Base-by-base conservation (phyloP, 306 rosid species). In the Abrus pulchellus region DNA sequence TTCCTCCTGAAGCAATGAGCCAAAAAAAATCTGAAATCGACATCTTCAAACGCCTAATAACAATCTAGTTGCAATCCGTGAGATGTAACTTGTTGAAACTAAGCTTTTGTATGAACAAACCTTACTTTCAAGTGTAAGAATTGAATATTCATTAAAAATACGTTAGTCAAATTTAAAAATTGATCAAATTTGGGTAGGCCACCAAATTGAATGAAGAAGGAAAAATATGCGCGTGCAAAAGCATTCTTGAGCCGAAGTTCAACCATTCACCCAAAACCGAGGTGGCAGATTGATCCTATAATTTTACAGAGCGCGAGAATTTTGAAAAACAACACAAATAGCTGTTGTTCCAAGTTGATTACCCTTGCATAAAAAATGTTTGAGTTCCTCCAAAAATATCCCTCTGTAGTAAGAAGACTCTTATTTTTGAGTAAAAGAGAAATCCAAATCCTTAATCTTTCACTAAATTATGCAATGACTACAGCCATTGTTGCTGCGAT, bases 401-500 rank as follows among this genome's bases (percentile, higher is more conserved):
- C 44, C 28, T 9, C n/a, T 68, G 5, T 20, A 20, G 20, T 12
- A 20, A 40, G 30, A 44, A 44, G 32, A 6, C 32, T 6, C 0
- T 52, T 27, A 40, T 43, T 41, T 66, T 5, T 43, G 53, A 13
- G 63, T 12, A 32, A 7, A 43, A 76, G 45, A 66, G 9, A 67
- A 33, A 34, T 4, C 36, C 11, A 38, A 47, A 75, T 36, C 38
- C 9, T 57, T 7, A 38, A 69, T 64, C 7, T 5, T 61, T 44
- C 71, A 53, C 62, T 40, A 53, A 70, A 61, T 48, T 62, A 52
- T 49, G 67, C 73, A 76, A 12, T 9, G 59, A 57, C 66, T 27
- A 64, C 1, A 6, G 45, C 11, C 10, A 66, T 28, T 49, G n/a
- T 33, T 33, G 63, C 29, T 34, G 62, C 40, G 2, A 10, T 14